Evolutionary conservation across 2,329 filamentous ascomycete species (phyloP).

Genomic region (Coniella lustricola): DNA sequence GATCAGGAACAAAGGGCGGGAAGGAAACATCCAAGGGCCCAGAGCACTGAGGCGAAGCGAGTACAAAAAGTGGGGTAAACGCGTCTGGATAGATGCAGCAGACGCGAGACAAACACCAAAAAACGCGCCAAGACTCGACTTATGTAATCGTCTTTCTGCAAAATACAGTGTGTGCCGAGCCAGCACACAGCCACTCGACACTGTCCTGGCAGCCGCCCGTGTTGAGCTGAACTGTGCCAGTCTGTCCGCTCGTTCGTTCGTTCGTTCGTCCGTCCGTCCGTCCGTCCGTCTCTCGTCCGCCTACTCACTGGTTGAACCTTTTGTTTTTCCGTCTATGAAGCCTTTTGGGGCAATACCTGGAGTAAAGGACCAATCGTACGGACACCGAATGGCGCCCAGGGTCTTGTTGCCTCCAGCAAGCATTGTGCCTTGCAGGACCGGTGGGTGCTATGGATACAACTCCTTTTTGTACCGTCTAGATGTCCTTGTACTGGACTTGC

Average conservation of each 20-base stretch:
- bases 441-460: too few species aligned
- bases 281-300: not conserved
- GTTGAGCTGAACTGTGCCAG: not conserved
- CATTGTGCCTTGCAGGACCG: too few species aligned
- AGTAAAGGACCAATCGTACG: too few species aligned
- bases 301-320: not conserved
- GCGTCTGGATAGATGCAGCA: not conserved
- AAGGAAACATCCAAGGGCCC: not conserved
- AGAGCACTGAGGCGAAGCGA: not conserved
- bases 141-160: too few species aligned
- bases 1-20: not conserved
- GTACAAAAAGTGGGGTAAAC: not conserved
- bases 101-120: slow-evolving; percentile 18
- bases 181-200: not conserved
- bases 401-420: too few species aligned
- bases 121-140: slow-evolving; percentile 14
- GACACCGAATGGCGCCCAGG: too few species aligned
- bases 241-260: not conserved
- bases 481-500: not conserved
- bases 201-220: not conserved
- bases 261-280: too few species aligned
- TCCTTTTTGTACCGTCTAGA: too few species aligned
- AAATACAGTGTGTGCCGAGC: not conserved
- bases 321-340: too few species aligned
- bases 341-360: too few species aligned